Evolutionary conservation across 2,329 filamentous ascomycete genomes (phyloP), one percentile per base, ranked within the genome.

Genomic region (Parastagonospora avenae): DNA sequence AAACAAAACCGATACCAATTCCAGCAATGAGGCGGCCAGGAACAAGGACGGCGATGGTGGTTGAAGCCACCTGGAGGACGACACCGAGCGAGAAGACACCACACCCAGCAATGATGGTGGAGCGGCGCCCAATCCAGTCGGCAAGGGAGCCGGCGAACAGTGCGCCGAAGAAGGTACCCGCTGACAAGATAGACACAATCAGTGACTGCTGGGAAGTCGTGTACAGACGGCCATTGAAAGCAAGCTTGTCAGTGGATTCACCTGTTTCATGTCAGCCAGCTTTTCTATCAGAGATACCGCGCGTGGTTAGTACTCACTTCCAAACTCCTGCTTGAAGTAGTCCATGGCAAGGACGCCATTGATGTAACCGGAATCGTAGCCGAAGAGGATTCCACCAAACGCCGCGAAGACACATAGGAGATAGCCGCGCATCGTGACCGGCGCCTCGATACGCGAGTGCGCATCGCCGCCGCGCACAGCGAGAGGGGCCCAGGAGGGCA

Each of bases 141-240:
- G 85, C 90, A 2, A 68, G 48, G 15, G 62, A 88, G 8, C 89
- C 90, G 27, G 89, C 84, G n/a, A 87, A 71, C 27, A 94, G 79
- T 16, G 91, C 82, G 42, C 91, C 91, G 47, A 91, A 76, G 62
- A 90, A 86, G n/a, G 90, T 94, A 31, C 91, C 91, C 19, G 86
- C 88, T 51, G 90, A 94, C 38, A 96, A 81, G 56, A 95, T 93
- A 10, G 90, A 88, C 39, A 93, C 89, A 47, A 92, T 88, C 55
- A 89, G 79, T 24, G 90, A 88, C 37, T 86, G 84, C 71, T 93
- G 80, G 58, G 61, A 63, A 8, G 72, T 71, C 14, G 55, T 57
- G 50, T 72, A 69, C 76, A 71, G 54, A 19, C 60, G 64, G 31
- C 60, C 61, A 42, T 65, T 58, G 52, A 44, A 79, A 72, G 46